These are phyloP conservation scores for Suhomyces maxii DNA, from an alignment of 1,139 yeast genomes.

Conservation along the genomic window DNA sequence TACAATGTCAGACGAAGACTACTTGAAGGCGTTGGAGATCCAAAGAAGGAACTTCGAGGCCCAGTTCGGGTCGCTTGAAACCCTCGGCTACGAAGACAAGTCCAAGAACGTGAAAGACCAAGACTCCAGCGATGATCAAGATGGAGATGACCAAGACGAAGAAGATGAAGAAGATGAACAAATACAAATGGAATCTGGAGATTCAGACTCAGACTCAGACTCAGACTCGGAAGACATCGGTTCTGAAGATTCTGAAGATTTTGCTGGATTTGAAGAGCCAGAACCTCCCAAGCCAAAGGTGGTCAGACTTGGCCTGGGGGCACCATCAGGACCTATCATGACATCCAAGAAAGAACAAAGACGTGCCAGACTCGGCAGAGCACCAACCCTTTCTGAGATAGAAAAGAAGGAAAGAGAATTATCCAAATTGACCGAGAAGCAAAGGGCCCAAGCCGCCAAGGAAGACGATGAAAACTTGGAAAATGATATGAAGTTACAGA, in stretches of 20 bases:
- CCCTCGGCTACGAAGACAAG: slow-evolving; percentile 60
- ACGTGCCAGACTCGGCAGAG: slow-evolving; percentile 40
- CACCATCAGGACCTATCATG: slow-evolving; percentile 19
- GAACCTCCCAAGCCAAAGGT: slow-evolving; percentile 30
- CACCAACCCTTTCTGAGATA: slow-evolving; percentile 41
- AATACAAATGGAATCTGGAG: not conserved
- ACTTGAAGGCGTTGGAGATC: slow-evolving; percentile 48
- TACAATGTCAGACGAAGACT: slow-evolving; percentile 37
- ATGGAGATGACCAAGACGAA: slow-evolving; percentile 17
- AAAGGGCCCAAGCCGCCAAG: slow-evolving; percentile 25
- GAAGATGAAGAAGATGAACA: slow-evolving; percentile 8
- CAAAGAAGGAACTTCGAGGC: slow-evolving; percentile 66
- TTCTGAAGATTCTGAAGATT: not conserved
- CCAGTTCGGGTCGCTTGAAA: slow-evolving; percentile 65
- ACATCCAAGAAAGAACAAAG: slow-evolving; percentile 33
- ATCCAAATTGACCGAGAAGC: slow-evolving; percentile 29
- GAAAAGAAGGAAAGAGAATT: slow-evolving; percentile 25
- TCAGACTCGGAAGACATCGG: not conserved
- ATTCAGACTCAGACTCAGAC: slow-evolving; percentile 2
- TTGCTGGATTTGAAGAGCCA: slow-evolving; percentile 12
- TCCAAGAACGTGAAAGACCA: slow-evolving; percentile 24
- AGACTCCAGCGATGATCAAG: slow-evolving; percentile 15
- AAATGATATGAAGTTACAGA: slow-evolving; percentile 80
- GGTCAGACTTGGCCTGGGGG: slow-evolving; percentile 25
- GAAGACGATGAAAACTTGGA: slow-evolving; percentile 58